Base-by-base conservation (phyloP, 805 yeast genomes). In the Hyphopichia homilentoma region DNA sequence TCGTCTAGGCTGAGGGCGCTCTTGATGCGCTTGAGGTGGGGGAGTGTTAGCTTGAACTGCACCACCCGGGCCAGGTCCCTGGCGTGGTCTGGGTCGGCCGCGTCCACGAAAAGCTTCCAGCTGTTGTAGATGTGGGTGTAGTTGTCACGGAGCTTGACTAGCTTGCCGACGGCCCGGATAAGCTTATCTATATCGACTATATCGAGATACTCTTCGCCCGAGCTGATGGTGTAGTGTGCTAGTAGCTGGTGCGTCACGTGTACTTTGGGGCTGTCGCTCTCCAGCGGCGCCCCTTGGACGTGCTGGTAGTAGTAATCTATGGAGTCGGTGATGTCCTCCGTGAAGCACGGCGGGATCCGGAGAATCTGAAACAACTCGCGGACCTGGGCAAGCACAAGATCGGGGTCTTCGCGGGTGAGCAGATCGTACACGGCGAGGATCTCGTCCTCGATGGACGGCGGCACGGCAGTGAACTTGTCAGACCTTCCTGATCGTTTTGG, bases 101-200 rank as follows among this genome's bases (percentile, higher is more conserved):
- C 46, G 3, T 40, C 45, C 13, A 59, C 56, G 32, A 66, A 59
- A 11, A 66, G 48, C 4, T 32, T 37, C 71, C 70, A 67, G 32
- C 59, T 52, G 4, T 44, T 50, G 8, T 32, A 31, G 4, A 67
- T 65, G 8, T 38, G 40, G 11, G 21, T 26, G 32, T 46, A 56
- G 22, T 59, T 44, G 39, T 66, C 52, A 27, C 70, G 37, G 35
- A 61, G 61, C 35, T 54, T 52, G 13, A 65, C 33, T 13, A 66
- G 47, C 29, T 51, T 50, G 25, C 41, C 47, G 25, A 47, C 39
- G 34, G 57, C 50, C 14, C 27, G 23, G 11, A 63, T 47, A 17
- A 66, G 47, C 41, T 65, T 67, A 33, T 65, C 70, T 17, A 66
- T 50, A 38, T 67, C 72, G 11, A 67, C 48, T 4, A 67, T 53